Evolutionary conservation across 1,284 basidiomycete species (phyloP).

Genomic region (Ustilago cynodontis): DNA sequence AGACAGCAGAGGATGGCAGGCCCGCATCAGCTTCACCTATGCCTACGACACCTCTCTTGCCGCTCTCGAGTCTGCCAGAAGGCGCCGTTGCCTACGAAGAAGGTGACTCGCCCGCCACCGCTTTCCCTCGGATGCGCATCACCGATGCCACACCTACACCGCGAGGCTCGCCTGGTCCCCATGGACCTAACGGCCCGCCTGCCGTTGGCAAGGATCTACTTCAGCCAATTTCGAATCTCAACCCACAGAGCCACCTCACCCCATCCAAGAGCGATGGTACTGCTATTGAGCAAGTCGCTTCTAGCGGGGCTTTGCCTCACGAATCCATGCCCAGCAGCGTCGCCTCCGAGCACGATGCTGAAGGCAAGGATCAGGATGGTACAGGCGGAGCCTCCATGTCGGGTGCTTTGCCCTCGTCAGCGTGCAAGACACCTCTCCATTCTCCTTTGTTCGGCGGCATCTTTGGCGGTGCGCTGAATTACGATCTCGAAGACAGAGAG

Average conservation of each 20-base stretch:
- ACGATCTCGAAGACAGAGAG: conserved; percentile 56
- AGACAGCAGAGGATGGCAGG: conserved; percentile 8
- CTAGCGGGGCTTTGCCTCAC: neutral
- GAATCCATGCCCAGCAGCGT: conserved; percentile 12
- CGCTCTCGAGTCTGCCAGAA: conserved; percentile 28
- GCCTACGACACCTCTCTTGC: conserved; percentile 39
- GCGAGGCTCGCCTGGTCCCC: conserved; percentile 55
- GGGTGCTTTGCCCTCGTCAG: conserved; percentile 53
- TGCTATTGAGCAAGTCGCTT: neutral
- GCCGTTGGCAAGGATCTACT: conserved; percentile 40
- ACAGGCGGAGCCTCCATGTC: conserved; percentile 20
- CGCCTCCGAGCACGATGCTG: neutral
- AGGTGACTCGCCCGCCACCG: conserved; percentile 55
- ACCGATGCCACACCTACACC: conserved; percentile 60
- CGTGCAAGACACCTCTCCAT: conserved; percentile 58
- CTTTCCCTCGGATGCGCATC: conserved; percentile 60
- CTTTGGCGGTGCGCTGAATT: conserved; percentile 54
- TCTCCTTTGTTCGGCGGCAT: conserved; percentile 64
- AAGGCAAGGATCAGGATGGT: conserved; percentile 14
- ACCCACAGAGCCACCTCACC: conserved; percentile 14
- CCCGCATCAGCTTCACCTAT: conserved; percentile 35
- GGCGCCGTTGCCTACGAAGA: conserved; percentile 22
- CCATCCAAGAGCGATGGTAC: neutral
- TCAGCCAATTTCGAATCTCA: conserved; percentile 22
- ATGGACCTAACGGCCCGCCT: conserved; percentile 17